Evolutionary conservation across 2,329 filamentous ascomycete species (phyloP).

Genomic region (Aspergillus flavus): DNA sequence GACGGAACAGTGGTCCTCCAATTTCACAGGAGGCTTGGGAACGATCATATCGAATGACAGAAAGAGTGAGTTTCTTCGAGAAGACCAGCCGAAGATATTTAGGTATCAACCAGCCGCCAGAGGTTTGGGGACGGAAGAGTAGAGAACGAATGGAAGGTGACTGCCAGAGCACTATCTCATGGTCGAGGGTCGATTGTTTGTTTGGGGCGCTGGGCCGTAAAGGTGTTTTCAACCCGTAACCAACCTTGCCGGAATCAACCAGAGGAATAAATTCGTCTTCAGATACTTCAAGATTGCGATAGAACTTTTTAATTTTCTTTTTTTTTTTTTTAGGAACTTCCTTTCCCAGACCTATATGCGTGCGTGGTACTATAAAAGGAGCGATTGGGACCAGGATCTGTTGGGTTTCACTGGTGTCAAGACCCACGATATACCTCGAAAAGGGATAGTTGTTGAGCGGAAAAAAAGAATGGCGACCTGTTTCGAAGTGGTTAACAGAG

Average conservation of each 20-base stretch:
- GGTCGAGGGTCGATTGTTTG: conserved; percentile 16
- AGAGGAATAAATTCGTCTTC: neutral
- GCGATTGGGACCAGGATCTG: conserved; percentile 1
- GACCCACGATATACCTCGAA: conserved; percentile 9
- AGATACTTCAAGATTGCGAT: neutral
- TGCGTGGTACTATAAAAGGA: conserved; percentile 4
- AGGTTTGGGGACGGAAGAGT: conserved; percentile 16
- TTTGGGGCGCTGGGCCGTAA: conserved; percentile 10
- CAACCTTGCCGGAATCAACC: neutral
- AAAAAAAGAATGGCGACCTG: conserved; percentile 21
- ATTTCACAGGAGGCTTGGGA: conserved; percentile 68
- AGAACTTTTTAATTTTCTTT: neutral
- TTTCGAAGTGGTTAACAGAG: conserved; percentile 17
- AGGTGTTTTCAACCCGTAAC: conserved; percentile 2
- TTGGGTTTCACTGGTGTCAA: conserved; percentile 1
- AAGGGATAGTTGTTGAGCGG: conserved; percentile 5
- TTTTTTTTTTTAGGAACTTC: neutral
- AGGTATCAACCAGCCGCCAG: conserved; percentile 30
- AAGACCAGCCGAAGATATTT: conserved; percentile 34
- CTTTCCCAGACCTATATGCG: neutral
- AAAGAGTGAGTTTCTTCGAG: conserved; percentile 22
- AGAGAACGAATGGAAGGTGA: conserved; percentile 29
- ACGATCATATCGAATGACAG: conserved; percentile 61
- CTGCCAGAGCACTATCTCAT: conserved; percentile 44
- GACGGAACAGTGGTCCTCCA: conserved; percentile 79